Base-by-base conservation (phyloP, 495 filamentous ascomycete genomes). In the Talaromyces ruber region DNA sequence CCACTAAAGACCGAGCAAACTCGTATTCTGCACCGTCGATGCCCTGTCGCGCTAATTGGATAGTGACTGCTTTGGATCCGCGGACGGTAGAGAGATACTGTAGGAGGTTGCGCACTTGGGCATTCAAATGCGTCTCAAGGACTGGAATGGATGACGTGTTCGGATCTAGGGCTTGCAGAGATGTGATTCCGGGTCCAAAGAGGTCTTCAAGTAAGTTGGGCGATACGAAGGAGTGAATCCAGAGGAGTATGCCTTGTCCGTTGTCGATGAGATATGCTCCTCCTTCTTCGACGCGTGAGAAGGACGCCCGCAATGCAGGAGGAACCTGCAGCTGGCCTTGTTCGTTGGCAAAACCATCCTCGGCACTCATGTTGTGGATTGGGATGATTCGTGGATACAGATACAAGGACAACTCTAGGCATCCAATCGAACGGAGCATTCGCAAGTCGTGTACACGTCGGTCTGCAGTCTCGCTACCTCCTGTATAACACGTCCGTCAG, bases 211-310 rank as follows among this genome's bases (percentile, higher is more conserved):
- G 79, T 7, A 99, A 81, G 70, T 97, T 96, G 18, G 85, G 86
- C 16, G 83, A 86, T 58, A 88, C 86, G 59, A 84, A 82, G 3
- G 77, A 70, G 64, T 99, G 94, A 64, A 98, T 77, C 94, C 94
- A 99, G 25, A 99, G 78, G 30, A 97, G 79, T 64, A 90, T 87
- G 59, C 87, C 82, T 72, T 98, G 95, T 4, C 95, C 94, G 71
- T 97, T 97, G 68, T 99, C 94, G n/a, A 98, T 86, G 12, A 99
- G 74, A 72, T 98, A 99, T n/a, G 86, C 95, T 47, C 95, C 95
- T 52, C 94, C 94, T 63, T 95, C 91, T 75, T 98, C 93, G 62
- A 97, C 86, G 39, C 89, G 85, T 28, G 89, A 86, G 75, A 93
- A 98, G 8, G 88, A 91, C n/a, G 92, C 87, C n/a, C 94, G 89